Base-by-base conservation (phyloP, 2,329 filamentous ascomycete genomes). In the Venturia effusa region DNA sequence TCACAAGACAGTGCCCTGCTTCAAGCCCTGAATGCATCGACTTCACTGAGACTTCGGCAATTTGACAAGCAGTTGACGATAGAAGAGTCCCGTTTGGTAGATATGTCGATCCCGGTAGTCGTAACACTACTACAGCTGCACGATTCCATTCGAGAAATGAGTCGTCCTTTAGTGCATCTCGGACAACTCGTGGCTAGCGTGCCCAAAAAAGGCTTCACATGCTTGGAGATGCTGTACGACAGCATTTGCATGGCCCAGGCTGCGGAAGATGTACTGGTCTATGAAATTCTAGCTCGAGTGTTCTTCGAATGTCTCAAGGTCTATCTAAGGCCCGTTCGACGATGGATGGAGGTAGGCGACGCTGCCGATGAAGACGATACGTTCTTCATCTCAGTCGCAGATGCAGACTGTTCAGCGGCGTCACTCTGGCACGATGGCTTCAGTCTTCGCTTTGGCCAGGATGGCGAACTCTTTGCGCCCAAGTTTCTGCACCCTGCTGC, bases 311-410 rank as follows among this genome's bases (percentile, higher is more conserved):
- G 90, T 71, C 88, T 97, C 65, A 84, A 86, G 64, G 85, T 90
- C 1, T 97, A 96, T 72, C 80, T 95, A 43, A 85, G 85, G 45
- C 90, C 92, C 0, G 88, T 97, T 55, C 83, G 87, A 41, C 77
- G 81, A 19, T 97, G 93, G 93, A 93, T 96, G 86, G 86, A 90
- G 69, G 82, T 84, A 43, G 93, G 93, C 0, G 83, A 86, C 63
- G 76, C 96, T 3, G 78, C 83, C 1, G 75, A 82, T 0, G 80
- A 81, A 1, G 86, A 92, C 67, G 84, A 84, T 66, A 81, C 84
- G 0, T 94, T 96, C 71, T 96, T 96, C 69, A 82, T 96, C 5
- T 81, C 82, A 2, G 82, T 87, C 65, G 78, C 80, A 3, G 74
- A 81, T 4, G 78, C 79, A 4, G 77, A 83, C 39, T 80, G 83